Evolutionary conservation across 805 yeast species (phyloP).

Genomic region (Pichia occidentalis): DNA sequence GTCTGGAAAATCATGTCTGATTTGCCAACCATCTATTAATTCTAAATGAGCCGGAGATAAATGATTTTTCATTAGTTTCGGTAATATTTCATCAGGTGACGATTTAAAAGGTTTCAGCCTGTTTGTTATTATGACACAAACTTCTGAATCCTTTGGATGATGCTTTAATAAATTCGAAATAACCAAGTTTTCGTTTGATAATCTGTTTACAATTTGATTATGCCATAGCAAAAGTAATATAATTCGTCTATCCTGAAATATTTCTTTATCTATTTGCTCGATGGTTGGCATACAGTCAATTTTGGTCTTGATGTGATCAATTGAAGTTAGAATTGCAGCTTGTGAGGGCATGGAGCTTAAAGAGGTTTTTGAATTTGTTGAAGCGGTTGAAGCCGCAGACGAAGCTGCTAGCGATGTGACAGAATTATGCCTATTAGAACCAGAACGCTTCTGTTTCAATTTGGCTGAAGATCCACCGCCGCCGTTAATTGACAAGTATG

Average conservation of each 20-base stretch:
- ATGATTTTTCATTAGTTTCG: conserved; percentile 15
- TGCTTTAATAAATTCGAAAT: conserved; percentile 13
- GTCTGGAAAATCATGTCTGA: conserved; percentile 25
- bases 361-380: background rate
- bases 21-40: conserved; percentile 30
- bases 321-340: background rate
- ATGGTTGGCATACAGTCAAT: conserved; percentile 15
- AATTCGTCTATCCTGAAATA: conserved; percentile 27
- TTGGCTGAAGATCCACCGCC: too few relatives aligned
- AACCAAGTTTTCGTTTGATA: conserved; percentile 22
- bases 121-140: conserved; percentile 25
- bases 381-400: background rate
- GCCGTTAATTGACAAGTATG: too few relatives aligned
- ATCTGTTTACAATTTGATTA: conserved; percentile 24
- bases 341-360: background rate
- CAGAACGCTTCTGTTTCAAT: too few relatives aligned
- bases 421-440: too few relatives aligned
- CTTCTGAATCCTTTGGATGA: conserved; percentile 16
- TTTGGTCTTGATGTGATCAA: conserved; percentile 3
- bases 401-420: background rate
- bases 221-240: conserved; percentile 28
- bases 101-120: conserved; percentile 20
- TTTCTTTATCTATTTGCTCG: conserved; percentile 15
- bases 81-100: conserved; percentile 7
- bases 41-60: conserved; percentile 25